Evolutionary conservation across 2,329 filamentous ascomycete species (phyloP).

Genomic region (Botrytis hyacinthi): DNA sequence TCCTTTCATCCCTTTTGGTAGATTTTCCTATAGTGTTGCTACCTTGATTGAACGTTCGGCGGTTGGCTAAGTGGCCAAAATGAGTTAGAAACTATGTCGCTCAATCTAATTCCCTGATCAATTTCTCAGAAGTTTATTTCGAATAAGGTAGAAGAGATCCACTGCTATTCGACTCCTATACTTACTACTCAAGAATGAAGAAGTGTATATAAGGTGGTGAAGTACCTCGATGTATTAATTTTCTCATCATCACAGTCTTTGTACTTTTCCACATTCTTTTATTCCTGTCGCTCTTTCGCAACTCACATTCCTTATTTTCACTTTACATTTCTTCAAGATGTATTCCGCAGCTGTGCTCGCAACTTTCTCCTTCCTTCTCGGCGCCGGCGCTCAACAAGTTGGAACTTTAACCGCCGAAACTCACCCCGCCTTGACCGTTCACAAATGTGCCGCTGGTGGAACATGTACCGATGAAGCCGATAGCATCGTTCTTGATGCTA

Average conservation of each 20-base stretch:
- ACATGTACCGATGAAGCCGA: slow-evolving; percentile 49
- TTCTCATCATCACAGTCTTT: slow-evolving; percentile 11
- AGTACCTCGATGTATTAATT: not conserved
- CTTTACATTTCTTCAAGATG: slow-evolving; percentile 2
- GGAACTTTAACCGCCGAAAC: slow-evolving; percentile 45
- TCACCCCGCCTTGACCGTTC: slow-evolving; percentile 47
- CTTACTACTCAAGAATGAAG: not conserved
- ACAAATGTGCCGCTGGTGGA: slow-evolving; percentile 17
- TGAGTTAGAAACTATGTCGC: not conserved
- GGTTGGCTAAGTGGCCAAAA: slow-evolving; percentile 2
- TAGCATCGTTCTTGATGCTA: slow-evolving; percentile 50
- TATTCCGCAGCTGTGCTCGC: slow-evolving; percentile 17
- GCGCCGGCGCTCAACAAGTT: slow-evolving; percentile 40
- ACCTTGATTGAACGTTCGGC: not conserved
- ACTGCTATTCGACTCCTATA: not conserved
- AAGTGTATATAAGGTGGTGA: slow-evolving; percentile 4
- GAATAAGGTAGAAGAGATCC: not conserved
- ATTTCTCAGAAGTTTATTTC: not conserved
- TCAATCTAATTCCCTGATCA: not conserved
- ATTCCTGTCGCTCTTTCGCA: slow-evolving; percentile 2
- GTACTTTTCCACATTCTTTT: slow-evolving; percentile 10
- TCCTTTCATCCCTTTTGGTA: not conserved
- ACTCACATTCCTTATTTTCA: slow-evolving; percentile 4
- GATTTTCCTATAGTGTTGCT: not conserved
- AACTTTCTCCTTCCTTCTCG: slow-evolving; percentile 17